Percentiles rank a stretch among this genome's conserved stretches.
Conservation (phyloP, 2,329 filamentous ascomycete genomes). For the Botrytis hyacinthi region DNA sequence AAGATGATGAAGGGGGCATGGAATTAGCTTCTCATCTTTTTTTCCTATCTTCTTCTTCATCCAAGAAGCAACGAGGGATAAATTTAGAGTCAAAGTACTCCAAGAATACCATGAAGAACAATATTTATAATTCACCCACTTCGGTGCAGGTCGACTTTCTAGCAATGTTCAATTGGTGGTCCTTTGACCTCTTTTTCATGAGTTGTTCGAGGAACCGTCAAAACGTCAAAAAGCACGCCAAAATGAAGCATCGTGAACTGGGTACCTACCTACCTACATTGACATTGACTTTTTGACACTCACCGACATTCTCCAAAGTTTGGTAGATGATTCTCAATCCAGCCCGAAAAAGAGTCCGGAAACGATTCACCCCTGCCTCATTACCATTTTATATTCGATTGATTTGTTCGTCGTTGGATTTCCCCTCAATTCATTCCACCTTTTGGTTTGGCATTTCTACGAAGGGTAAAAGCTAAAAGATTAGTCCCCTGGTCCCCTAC, state of each 20-base stretch:
- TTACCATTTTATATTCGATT: neutral
- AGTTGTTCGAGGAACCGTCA: neutral
- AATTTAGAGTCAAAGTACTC: neutral
- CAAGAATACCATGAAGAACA: neutral
- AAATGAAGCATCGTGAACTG: neutral
- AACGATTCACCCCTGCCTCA: neutral
- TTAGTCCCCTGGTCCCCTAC: neutral
- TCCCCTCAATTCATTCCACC: constrained; percentile 3
- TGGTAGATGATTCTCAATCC: neutral
- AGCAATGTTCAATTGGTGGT: neutral
- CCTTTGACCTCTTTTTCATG: neutral
- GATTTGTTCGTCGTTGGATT: neutral
- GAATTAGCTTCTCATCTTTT: neutral
- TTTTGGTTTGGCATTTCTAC: neutral
- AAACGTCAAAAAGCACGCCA: neutral
- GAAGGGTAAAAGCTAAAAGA: neutral
- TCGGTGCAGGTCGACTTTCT: too few relatives aligned
- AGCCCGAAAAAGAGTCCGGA: neutral
- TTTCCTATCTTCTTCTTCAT: neutral
- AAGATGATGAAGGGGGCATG: neutral
- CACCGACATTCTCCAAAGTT: constrained; percentile 13
- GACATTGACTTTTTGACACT: neutral
- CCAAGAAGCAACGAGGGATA: neutral
- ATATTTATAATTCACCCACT: neutral
- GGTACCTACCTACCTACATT: neutral